Base-by-base conservation (phyloP, 2,329 filamentous ascomycete species). In the Hypoxylon sp. region DNA sequence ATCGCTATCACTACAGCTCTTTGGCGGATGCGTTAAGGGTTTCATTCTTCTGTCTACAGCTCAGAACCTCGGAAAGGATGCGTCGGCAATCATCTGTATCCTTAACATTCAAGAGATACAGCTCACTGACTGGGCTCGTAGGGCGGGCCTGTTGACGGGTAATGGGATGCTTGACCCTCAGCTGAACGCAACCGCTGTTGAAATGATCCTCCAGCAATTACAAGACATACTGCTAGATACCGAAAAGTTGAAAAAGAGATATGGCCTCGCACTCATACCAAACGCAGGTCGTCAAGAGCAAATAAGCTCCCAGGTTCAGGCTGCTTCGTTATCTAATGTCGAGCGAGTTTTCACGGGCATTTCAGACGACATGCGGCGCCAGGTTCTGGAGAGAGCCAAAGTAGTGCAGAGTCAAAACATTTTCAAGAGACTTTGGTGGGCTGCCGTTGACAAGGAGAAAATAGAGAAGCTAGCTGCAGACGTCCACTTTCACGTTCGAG, bases 161-260 rank as follows among this genome's bases (percentile, higher is more conserved):
- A 22, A 53, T 37, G 50, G 31, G 24, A 24, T 6, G 2, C 50
- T 53, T 9, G 31, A 53, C 22, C 50, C 50, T 3, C 50, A 31
- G 14, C 22, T 53, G 10, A 53, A 53, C 24, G 6, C 50, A 33
- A 53, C n/a, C 3, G 50, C 50, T 3, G 50, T 53, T 53, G 50
- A 53, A 26, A 53, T 53, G 50, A 37, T 24, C 24, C 50, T 53
- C 22, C 50, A 53, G 33, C 50, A 39, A 26, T 53, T 53, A 33
- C 50, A 53, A 53, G 50, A 53, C 17, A 33, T 53, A 37, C 50
- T 53, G 11, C 22, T 53, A 24, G 50, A 53, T 39, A 53, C 50
- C 1, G 50, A 53, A 2, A 53, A 53, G 33, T 31, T 53, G 17
- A 53, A 53, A 35, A 35, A 53, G 19, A 17, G 50, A 24, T 53